These are phyloP conservation scores for Funneliformis mosseae DNA, from an alignment of 192 early-diverging fungal species.

Conservation along the genomic window DNA sequence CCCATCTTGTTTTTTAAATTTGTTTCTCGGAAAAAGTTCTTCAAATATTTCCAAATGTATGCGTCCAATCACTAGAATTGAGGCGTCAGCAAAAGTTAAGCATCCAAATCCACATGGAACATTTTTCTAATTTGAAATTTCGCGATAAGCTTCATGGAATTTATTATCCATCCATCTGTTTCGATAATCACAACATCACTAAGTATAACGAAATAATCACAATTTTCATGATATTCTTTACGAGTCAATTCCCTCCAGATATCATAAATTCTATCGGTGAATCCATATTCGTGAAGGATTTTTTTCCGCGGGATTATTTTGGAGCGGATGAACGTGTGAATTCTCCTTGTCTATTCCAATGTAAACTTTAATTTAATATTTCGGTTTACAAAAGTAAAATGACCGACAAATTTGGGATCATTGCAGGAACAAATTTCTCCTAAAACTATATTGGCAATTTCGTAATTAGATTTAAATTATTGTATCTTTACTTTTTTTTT, in stretches of 20 bases:
- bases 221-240: background rate
- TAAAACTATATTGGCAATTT: no score
- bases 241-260: constrained; percentile 16
- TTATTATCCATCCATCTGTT: background rate
- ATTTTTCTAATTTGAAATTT: constrained; percentile 9
- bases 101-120: constrained; percentile 18
- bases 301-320: background rate
- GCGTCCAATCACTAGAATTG: background rate
- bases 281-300: background rate
- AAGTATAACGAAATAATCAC: constrained; percentile 7
- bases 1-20: constrained; percentile 13
- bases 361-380: background rate
- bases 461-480: no score
- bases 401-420: no score
- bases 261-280: background rate
- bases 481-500: no score
- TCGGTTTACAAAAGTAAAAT: background rate
- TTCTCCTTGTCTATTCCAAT: background rate
- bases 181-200: background rate
- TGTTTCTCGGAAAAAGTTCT: background rate
- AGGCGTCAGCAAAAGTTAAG: background rate
- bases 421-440: no score
- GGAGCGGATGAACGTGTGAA: background rate
- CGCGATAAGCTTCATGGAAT: background rate
- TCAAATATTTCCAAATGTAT: constrained; percentile 11